Base-by-base conservation (phyloP, 495 filamentous ascomycete genomes). In the Aspergillus cavernicola region DNA sequence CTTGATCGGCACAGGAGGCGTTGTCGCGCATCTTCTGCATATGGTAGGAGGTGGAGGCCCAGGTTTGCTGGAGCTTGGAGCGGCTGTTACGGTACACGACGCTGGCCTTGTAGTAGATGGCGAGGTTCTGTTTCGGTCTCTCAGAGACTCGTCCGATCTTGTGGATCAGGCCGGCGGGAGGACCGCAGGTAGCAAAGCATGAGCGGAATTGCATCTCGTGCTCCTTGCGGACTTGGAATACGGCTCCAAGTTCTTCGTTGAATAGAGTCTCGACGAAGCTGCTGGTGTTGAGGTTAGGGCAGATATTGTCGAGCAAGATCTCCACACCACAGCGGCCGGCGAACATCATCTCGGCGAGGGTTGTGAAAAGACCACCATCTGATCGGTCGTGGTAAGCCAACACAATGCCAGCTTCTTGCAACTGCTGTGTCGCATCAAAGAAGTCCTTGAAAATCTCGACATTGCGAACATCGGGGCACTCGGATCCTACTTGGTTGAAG, bases 341-440 rank as follows among this genome's bases (percentile, higher is more conserved):
- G 62, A 98, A 97, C 83, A 96, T 95, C 93, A 97, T 97, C 68
- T 98, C 93, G 10, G 84, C 88, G 10, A 97, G 75, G 7, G 92
- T 90, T 11, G 92, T 96, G 59, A 97, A 83, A 4, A 98, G 73
- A 61, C 93, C 93, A 68, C 95, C 93, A 58, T 97, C 93, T 13
- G 90, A 96, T 29, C 86, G 80, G 64, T 97, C 93, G 65, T 98
- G 93, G 63, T 97, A 97, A 15, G 93, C 95, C 20, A 97, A 79
- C 24, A 98, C 91, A 56, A 97, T 80, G 13, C 85, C 87, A 35
- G 85, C 79, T 63, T 95, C 85, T 65, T 97, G 93, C 6, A 95
- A 77, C 62, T 92, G 86, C 28, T 86, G 80, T 12, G 95, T 78
- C 16, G 92, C 93, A 66, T 96, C 89, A 58, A 91, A 97, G 73